Conservation (phyloP, 1,284 basidiomycete species). For the Mycosarcoma mackinlayi region DNA sequence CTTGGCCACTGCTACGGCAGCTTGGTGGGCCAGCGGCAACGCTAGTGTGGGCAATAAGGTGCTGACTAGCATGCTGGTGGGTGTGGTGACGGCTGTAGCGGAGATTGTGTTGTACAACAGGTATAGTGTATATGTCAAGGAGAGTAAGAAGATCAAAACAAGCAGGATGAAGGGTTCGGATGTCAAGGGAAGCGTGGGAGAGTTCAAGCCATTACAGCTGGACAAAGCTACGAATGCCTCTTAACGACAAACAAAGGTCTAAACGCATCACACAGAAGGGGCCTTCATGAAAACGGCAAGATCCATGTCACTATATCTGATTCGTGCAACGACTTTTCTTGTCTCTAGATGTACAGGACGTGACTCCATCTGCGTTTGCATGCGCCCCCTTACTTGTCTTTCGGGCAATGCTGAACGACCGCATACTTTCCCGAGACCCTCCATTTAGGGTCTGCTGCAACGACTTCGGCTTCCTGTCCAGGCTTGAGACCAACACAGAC, state of each 20-base stretch:
- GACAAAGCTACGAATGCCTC: not conserved
- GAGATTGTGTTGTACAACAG: conserved; percentile 45
- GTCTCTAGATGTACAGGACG: too few species aligned
- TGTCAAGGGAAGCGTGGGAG: not conserved
- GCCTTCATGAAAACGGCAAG: conserved; percentile 13
- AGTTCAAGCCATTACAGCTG: conserved; percentile 31
- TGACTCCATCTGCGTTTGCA: not conserved
- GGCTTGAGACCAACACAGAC: conserved; percentile 62
- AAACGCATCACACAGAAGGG: not conserved
- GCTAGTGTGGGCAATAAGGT: conserved; percentile 23
- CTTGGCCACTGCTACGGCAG: conserved; percentile 34
- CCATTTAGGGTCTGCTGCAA: conserved; percentile 57
- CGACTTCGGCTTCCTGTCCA: conserved; percentile 50
- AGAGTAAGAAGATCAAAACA: conserved; percentile 23
- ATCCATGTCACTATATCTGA: not conserved
- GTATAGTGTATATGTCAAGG: conserved; percentile 29
- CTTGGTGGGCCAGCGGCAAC: conserved; percentile 40
- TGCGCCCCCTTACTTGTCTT: conserved; percentile 22
- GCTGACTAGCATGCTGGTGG: conserved; percentile 27
- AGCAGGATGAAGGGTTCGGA: conserved; percentile 38
- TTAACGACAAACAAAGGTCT: too few species aligned
- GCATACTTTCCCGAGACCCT: conserved; percentile 63
- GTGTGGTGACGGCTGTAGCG: conserved; percentile 28
- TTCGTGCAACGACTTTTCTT: not conserved
- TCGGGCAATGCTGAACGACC: conserved; percentile 50